phyloP scores from a whole-genome alignment of 2,329 filamentous ascomycete species.

The Leptographium procerum region DNA sequence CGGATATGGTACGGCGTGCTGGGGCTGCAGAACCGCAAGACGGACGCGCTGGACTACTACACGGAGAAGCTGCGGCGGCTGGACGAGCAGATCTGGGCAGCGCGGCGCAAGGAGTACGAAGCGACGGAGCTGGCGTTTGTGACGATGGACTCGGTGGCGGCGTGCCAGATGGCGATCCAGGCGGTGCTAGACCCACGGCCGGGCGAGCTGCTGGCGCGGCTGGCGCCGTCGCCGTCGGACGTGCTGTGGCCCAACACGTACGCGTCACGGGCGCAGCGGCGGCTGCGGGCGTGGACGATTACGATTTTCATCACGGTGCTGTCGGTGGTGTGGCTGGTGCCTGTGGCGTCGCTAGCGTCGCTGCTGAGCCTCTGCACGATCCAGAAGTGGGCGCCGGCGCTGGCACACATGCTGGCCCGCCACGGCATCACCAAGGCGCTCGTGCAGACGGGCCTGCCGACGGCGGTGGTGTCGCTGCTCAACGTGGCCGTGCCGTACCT shows the following conservation, averaged over 20 bases:
- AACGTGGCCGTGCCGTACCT: constrained; percentile 86
- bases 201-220: constrained; percentile 70
- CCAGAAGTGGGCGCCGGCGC: constrained; percentile 54
- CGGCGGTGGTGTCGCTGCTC: constrained; percentile 71
- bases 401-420: constrained; percentile 55
- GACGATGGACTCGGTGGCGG: constrained; percentile 91
- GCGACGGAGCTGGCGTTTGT: constrained; percentile 84
- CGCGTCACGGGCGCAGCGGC: constrained; percentile 58
- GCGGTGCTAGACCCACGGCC: constrained; percentile 86
- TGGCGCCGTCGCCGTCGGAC: constrained; percentile 79
- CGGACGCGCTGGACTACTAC: constrained; percentile 92
- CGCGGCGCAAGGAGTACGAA: constrained; percentile 64
- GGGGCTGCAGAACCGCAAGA: constrained; percentile 55
- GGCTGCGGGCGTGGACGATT: constrained; percentile 70
- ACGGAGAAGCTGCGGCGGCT: constrained; percentile 70
- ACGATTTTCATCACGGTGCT: constrained; percentile 74
- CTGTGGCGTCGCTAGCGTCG: constrained; percentile 68
- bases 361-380: constrained; percentile 76
- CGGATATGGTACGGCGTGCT: constrained; percentile 72
- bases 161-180: constrained; percentile 91
- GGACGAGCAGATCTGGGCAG: constrained; percentile 60
- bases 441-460: constrained; percentile 80
- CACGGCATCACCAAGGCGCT: constrained; percentile 64
- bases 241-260: constrained; percentile 97
- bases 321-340: constrained; percentile 77